phyloP scores from a whole-genome alignment of 2,329 filamentous ascomycete species.

The Aschersonia sp. region DNA sequence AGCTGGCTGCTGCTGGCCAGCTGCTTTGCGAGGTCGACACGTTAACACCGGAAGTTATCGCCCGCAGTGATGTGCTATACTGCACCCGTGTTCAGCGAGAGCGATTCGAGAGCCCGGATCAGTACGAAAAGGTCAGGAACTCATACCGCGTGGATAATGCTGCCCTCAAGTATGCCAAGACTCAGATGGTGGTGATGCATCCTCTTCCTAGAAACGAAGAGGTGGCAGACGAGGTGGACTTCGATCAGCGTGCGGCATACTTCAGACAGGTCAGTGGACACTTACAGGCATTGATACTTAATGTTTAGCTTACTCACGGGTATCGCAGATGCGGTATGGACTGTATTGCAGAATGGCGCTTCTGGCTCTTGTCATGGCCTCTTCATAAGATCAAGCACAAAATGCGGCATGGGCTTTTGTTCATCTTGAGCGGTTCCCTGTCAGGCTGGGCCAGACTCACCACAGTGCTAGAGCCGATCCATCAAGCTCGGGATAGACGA shows the following conservation, averaged over 20 bases:
- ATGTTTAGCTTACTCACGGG: not conserved
- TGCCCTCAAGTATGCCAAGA: slow-evolving; percentile 82
- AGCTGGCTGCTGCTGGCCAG: slow-evolving; percentile 61
- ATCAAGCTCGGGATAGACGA: too few species aligned
- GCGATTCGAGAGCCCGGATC: slow-evolving; percentile 66
- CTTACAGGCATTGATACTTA: not conserved
- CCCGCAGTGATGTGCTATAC: slow-evolving; percentile 82
- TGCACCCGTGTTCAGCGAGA: slow-evolving; percentile 96
- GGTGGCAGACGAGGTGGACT: slow-evolving; percentile 91
- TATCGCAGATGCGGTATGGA: slow-evolving; percentile 78
- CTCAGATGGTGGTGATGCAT: slow-evolving; percentile 88
- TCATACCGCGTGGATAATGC: slow-evolving; percentile 82
- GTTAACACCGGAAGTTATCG: slow-evolving; percentile 77
- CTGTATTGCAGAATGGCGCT: slow-evolving; percentile 97
- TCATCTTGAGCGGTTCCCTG: too few species aligned
- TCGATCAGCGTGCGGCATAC: slow-evolving; percentile 91
- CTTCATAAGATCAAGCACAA: slow-evolving; percentile 5
- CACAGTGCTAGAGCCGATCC: too few species aligned
- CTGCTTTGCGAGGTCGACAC: slow-evolving; percentile 61
- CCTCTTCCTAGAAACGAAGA: slow-evolving; percentile 88
- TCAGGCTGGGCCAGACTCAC: too few species aligned
- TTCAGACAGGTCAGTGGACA: slow-evolving; percentile 84
- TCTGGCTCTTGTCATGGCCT: slow-evolving; percentile 74
- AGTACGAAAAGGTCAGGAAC: slow-evolving; percentile 82
- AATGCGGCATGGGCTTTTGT: too few species aligned